These are phyloP conservation scores for Xylaria flabelliformis DNA, from an alignment of 495 filamentous ascomycete species.

Conservation along the genomic window DNA sequence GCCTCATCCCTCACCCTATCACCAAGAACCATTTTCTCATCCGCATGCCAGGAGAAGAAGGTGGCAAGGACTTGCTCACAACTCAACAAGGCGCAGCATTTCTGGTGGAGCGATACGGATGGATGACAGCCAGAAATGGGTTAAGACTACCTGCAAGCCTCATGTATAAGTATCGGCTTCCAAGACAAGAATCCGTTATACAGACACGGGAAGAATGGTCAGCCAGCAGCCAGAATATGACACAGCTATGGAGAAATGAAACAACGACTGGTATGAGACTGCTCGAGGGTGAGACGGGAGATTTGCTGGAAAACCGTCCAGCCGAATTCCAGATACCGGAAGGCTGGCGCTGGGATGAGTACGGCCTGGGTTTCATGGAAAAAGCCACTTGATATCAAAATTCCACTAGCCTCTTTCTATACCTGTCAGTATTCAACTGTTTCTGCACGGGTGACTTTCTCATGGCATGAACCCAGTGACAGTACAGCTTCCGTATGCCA, in stretches of 20 bases:
- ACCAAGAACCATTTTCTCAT: background rate
- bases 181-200: background rate
- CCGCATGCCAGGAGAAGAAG: conserved; percentile 8
- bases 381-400: too few relatives aligned
- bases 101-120: background rate
- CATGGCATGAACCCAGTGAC: too few relatives aligned
- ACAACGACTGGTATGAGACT: background rate
- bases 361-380: too few relatives aligned
- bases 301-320: background rate
- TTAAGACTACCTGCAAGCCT: background rate
- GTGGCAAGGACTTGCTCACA: background rate
- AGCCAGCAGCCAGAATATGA: background rate
- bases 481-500: too few relatives aligned
- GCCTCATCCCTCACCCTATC: background rate
- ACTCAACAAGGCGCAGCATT: background rate
- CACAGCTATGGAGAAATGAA: background rate
- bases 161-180: background rate
- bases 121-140: background rate
- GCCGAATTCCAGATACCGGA: background rate
- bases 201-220: background rate
- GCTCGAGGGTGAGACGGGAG: background rate
- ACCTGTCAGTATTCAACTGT: too few relatives aligned
- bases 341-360: background rate
- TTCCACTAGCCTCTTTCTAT: too few relatives aligned
- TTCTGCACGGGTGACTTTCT: too few relatives aligned